Conservation (phyloP, 345 rosid genomes). For the Gossypium longicalyx region DNA sequence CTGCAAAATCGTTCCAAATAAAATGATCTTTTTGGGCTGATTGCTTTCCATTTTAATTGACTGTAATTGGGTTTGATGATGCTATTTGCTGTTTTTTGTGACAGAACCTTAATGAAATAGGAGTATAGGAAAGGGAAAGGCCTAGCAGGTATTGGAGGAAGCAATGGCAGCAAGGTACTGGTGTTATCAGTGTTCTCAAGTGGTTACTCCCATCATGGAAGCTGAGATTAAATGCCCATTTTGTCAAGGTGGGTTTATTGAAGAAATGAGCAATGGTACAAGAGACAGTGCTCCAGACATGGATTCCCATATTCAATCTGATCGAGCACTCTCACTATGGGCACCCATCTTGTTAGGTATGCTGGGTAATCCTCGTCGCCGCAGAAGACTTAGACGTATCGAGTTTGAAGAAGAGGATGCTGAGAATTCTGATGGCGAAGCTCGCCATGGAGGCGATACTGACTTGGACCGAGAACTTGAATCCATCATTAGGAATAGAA, state of each 20-base stretch:
- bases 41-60: background rate
- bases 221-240: constrained; percentile 81
- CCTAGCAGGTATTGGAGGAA: constrained; percentile 35
- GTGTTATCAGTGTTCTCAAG: constrained; percentile 66
- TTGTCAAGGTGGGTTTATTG: constrained; percentile 60
- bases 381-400: constrained; percentile 50
- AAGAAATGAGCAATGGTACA: constrained; percentile 36
- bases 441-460: constrained; percentile 41
- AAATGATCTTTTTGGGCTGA: background rate
- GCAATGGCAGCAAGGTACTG: constrained; percentile 46
- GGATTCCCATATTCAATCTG: constrained; percentile 65
- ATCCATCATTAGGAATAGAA: constrained; percentile 52
- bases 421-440: constrained; percentile 35
- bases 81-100: background rate
- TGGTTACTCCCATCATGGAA: constrained; percentile 64
- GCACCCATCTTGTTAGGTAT: constrained; percentile 81
- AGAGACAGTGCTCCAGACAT: constrained; percentile 25
- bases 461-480: constrained; percentile 67
- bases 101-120: constrained; percentile 12
- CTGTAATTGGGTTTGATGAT: constrained; percentile 3
- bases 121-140: background rate
- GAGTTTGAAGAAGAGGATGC: constrained; percentile 51
- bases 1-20: background rate
- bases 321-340: constrained; percentile 74
- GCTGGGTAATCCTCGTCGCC: constrained; percentile 61